Base-by-base conservation (phyloP, 306 rosid species). In the Dalbergia cultrata region DNA sequence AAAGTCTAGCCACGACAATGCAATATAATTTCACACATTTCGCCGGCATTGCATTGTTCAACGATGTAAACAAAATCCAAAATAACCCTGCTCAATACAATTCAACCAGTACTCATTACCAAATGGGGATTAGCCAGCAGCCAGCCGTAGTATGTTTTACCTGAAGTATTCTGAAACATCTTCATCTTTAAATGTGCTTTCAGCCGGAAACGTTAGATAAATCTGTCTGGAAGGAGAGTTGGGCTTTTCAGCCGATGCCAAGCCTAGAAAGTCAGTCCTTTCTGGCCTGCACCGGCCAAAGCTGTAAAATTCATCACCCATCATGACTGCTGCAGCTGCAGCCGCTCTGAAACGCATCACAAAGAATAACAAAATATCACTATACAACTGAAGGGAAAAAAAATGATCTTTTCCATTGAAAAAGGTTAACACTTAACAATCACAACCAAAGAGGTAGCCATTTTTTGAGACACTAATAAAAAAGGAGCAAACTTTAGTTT, bases 131-230 rank as follows among this genome's bases (percentile, higher is more conserved):
- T 35, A 8, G n/a, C 70, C n/a, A 1, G 33, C 14, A 33, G 7
- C 47, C 49, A 22, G 34, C 50, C 14, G 53, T 49, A 53, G 58
- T 18, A 54, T 44, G 66, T 26, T 70, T 73, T 80, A 92, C 97
- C 92, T 90, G 86, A 90, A 92, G 80, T 92, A 92, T 31, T 90
- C 94, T 0, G 97, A 92, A 84, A 92, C 97, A 63, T 92, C 94
- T 80, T 92, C 94, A 68, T 92, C 97, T 63, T 86, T 92, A 72
- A 92, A 92, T 8, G 91, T 87, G 86, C 97, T 90, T 71, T 92
- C 94, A 3, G 97, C 94, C 22, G 97, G 97, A 70, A 92, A 92
- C 21, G 97, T 92, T 82, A 92, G 79, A 81, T 92, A 92, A 75
- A 92, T 92, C 90, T 92, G 97, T 67, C 97, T 90, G 4, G 97